phyloP scores from a whole-genome alignment of 257 asterid genomes.

The Osmanthus fragrans region DNA sequence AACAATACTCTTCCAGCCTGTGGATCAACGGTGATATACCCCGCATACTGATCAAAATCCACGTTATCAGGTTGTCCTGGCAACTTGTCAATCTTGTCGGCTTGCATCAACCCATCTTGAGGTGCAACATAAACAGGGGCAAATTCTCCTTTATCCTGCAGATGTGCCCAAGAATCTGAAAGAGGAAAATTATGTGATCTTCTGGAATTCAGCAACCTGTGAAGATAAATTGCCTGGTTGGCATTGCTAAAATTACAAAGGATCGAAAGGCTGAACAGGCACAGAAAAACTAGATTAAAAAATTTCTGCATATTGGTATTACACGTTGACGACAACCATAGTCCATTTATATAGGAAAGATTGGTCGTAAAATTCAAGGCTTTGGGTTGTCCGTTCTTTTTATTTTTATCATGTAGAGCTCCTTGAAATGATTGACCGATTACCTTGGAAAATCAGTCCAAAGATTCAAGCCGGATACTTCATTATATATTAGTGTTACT shows the following conservation, averaged over 20 bases:
- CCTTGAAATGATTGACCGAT: background rate
- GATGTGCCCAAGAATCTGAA: background rate
- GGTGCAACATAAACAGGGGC: constrained; percentile 24
- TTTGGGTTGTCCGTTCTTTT: background rate
- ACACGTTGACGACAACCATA: background rate
- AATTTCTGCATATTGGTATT: background rate
- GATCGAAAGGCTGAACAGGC: background rate
- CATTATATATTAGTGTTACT: too few relatives aligned
- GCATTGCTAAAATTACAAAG: background rate
- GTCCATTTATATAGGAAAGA: background rate
- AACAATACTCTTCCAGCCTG: constrained; percentile 47
- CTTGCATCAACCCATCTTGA: constrained; percentile 27
- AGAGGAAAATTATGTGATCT: background rate
- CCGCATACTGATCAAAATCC: constrained; percentile 46
- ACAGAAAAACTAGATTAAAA: background rate
- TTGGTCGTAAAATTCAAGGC: background rate
- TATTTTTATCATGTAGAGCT: background rate
- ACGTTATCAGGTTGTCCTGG: constrained; percentile 38
- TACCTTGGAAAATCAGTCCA: background rate
- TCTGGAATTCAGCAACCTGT: background rate
- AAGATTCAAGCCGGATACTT: background rate
- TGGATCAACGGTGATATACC: constrained; percentile 47
- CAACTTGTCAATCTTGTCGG: constrained; percentile 23
- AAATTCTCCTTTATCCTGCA: constrained; percentile 7
- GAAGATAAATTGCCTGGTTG: background rate